phyloP scores from a whole-genome alignment of 495 filamentous ascomycete species.

The Penicillium pulvis region DNA sequence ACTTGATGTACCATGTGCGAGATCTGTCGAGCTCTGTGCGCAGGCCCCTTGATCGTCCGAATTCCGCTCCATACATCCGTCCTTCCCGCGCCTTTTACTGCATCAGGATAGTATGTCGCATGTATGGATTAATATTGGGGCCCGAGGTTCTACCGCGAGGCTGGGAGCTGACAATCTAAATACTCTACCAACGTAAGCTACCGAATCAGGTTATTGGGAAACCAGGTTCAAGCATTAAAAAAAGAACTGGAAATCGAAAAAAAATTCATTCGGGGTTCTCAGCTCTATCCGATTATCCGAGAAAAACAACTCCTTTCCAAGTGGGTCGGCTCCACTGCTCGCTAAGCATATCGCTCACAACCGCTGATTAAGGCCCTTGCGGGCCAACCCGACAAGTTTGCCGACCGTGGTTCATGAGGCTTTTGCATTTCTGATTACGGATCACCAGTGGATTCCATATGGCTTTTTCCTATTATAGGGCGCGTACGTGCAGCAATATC shows the following conservation, averaged over 20 bases:
- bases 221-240: background rate
- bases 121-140: background rate
- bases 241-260: too few relatives aligned
- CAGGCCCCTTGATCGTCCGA: slow-evolving; percentile 7
- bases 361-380: slow-evolving; percentile 25
- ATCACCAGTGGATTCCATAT: slow-evolving; percentile 10
- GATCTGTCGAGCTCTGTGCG: slow-evolving; percentile 20
- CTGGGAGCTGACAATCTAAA: background rate
- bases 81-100: slow-evolving; percentile 13
- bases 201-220: background rate
- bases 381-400: slow-evolving; percentile 32
- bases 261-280: background rate
- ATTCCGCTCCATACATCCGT: slow-evolving; percentile 11
- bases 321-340: slow-evolving; percentile 32
- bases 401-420: slow-evolving; percentile 26
- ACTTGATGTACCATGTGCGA: slow-evolving; percentile 26
- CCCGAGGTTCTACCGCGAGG: slow-evolving; percentile 5
- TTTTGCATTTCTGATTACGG: slow-evolving; percentile 1
- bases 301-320: slow-evolving; percentile 14
- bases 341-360: slow-evolving; percentile 27
- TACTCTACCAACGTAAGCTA: background rate
- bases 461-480: slow-evolving; percentile 2
- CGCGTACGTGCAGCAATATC: background rate
- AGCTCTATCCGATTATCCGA: slow-evolving; percentile 30
- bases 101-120: slow-evolving; percentile 5